These are phyloP conservation scores for Calocybe gangraenosa DNA, from an alignment of 768 basidiomycete genomes.

Conservation along the genomic window DNA sequence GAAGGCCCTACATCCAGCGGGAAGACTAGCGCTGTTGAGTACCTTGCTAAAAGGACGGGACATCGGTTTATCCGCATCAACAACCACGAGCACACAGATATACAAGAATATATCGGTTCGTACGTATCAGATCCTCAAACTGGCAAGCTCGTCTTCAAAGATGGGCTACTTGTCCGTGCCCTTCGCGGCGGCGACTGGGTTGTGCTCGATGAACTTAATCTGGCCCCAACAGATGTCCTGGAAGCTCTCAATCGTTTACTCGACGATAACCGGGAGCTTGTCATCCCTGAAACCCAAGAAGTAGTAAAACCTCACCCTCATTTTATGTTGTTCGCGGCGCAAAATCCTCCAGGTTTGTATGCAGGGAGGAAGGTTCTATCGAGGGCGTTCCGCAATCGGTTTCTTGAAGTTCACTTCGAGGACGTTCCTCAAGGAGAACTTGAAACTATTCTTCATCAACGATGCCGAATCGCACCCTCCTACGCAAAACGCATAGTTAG, in stretches of 20 bases:
- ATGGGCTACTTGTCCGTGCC: constrained; percentile 91
- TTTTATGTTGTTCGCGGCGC: constrained; percentile 98
- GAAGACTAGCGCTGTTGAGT: constrained; percentile 96
- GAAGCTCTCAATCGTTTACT: constrained; percentile 95
- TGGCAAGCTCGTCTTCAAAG: constrained; percentile 93
- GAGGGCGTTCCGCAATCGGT: constrained; percentile 94
- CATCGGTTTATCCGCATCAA: constrained; percentile 98
- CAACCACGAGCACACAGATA: constrained; percentile 99
- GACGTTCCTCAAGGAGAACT: constrained; percentile 94
- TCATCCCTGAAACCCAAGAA: constrained; percentile 95
- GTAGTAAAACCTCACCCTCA: constrained; percentile 89
- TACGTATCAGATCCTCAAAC: constrained; percentile 91
- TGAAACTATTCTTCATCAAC: constrained; percentile 89
- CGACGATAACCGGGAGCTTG: constrained; percentile 95
- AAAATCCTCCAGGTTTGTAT: constrained; percentile 95
- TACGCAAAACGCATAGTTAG: constrained; percentile 87
- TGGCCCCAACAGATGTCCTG: constrained; percentile 96
- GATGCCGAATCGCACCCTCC: constrained; percentile 90
- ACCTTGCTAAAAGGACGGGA: constrained; percentile 87
- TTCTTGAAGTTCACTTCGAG: constrained; percentile 95
- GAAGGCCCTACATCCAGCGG: constrained; percentile 98
- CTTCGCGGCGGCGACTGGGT: constrained; percentile 94
- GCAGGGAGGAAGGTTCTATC: constrained; percentile 93
- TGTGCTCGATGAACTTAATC: constrained; percentile 94
- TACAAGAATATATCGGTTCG: constrained; percentile 96